Base-by-base conservation (phyloP, 1,284 basidiomycete species). In the Inonotus hispidus region DNA sequence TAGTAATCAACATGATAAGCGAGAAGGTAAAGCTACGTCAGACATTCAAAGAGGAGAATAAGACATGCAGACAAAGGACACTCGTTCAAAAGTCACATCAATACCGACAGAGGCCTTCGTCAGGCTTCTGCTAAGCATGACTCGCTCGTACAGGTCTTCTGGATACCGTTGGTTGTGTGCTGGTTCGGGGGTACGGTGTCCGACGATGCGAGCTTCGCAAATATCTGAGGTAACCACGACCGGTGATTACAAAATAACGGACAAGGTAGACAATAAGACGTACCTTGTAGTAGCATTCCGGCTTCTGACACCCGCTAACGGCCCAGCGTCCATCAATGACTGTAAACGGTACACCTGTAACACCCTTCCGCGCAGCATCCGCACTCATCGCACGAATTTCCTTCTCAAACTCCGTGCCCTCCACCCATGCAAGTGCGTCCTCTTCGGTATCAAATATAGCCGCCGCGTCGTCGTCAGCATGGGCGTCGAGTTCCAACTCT, bases 321-420 rank as follows among this genome's bases (percentile, higher is more conserved):
- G 87, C 88, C 87, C 88, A 92, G 67, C 85, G 85, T 19, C 84
- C 82, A 68, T 92, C 87, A 65, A 93, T 87, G 68, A 92, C 83
- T 52, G 84, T 84, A 74, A 91, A 84, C 2, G 92, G 91, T 5
- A 93, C 89, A 38, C 91, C 90, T 0, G 82, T 88, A 57, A 93
- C 83, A 21, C 90, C 90, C 62, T 84, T 84, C 38, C 77, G 77
- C 63, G 83, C 82, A 21, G 87, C 88, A 41, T 86, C 82, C 7
- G 80, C 75, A 63, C 87, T 82, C 77, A 87, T 83, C n/a, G 77
- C 76, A 63, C 85, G 77, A 1, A 93, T 86, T 64, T 89, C 88
- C 56, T 79, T 79, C 64, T 82, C 77, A 29, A 85, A 72, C 68
- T 91, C 90, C 64, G 87, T 80, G 1, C 86, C 85, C 59, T 83